Percentiles rank a stretch among this genome's conserved stretches.
Evolutionary conservation across 257 asterid species (phyloP).

Genomic region (Haberlea rhodopensis): DNA sequence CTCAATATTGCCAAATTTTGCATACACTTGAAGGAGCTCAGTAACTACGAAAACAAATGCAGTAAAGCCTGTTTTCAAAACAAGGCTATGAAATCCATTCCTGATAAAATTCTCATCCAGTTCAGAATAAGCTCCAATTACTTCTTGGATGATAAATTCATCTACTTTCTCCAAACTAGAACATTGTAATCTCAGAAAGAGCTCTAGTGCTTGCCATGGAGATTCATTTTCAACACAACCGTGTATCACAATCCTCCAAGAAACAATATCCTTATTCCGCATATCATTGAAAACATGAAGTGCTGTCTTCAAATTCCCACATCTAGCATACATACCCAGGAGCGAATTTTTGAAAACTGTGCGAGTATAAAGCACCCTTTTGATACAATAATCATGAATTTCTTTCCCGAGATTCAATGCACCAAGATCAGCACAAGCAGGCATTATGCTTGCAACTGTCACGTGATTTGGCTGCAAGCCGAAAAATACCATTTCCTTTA

Average conservation of each 20-base stretch:
- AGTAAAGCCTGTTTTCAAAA: conserved; percentile 51
- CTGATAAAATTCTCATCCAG: conserved; percentile 34
- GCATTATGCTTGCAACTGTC: conserved; percentile 52
- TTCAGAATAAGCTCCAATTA: conserved; percentile 48
- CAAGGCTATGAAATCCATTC: conserved; percentile 51
- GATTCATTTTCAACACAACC: conserved; percentile 49
- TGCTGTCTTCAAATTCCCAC: conserved; percentile 48
- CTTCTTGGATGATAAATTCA: conserved; percentile 44
- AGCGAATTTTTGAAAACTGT: conserved; percentile 50
- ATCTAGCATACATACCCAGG: conserved; percentile 63
- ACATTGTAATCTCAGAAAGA: conserved; percentile 47
- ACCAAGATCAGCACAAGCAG: conserved; percentile 64
- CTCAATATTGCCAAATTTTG: conserved; percentile 49
- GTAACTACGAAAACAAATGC: conserved; percentile 44
- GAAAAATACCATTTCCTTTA: conserved; percentile 45
- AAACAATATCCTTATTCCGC: conserved; percentile 59
- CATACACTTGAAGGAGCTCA: conserved; percentile 61
- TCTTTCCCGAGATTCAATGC: conserved; percentile 56
- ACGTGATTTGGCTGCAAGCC: conserved; percentile 57
- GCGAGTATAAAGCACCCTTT: conserved; percentile 31
- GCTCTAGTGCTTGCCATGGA: conserved; percentile 40
- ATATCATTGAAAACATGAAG: conserved; percentile 42
- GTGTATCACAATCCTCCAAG: conserved; percentile 67
- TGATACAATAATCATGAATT: conserved; percentile 62
- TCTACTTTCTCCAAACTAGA: conserved; percentile 41